These are phyloP conservation scores for Ochetophila trinervis DNA, from an alignment of 306 rosid genomes.

Conservation along the genomic window DNA sequence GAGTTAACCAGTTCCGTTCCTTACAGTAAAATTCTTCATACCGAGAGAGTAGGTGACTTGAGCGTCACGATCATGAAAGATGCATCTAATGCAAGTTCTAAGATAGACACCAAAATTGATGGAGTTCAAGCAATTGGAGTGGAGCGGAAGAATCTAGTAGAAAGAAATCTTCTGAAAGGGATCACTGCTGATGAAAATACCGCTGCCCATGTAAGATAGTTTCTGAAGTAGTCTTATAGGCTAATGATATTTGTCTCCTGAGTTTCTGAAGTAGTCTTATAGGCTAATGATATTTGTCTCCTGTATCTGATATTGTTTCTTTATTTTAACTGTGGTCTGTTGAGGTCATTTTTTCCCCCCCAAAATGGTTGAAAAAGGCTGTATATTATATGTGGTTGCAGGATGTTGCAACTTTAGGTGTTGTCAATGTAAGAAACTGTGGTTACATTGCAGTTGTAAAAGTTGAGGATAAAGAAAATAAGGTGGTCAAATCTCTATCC, in stretches of 20 bases:
- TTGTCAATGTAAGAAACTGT: constrained; percentile 75
- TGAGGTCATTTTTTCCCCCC: constrained; percentile 23
- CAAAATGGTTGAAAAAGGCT: constrained; percentile 20
- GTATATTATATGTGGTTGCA: constrained; percentile 38
- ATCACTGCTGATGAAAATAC: constrained; percentile 98
- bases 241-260: constrained; percentile 10
- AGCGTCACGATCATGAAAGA: constrained; percentile 65
- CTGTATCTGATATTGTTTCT: background rate
- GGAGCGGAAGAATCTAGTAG: constrained; percentile 52
- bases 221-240: constrained; percentile 24
- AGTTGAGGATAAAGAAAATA: constrained; percentile 54
- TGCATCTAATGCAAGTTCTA: constrained; percentile 71
- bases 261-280: constrained; percentile 23
- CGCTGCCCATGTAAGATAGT: constrained; percentile 82
- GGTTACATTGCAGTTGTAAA: constrained; percentile 77
- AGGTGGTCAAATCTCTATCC: constrained; percentile 41
- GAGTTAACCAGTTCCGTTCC: constrained; percentile 33
- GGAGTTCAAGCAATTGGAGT: constrained; percentile 74
- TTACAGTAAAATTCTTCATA: constrained; percentile 41
- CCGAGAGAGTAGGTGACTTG: constrained; percentile 74
- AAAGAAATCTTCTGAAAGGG: constrained; percentile 87
- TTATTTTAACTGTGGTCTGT: constrained; percentile 6
- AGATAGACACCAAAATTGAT: constrained; percentile 88
- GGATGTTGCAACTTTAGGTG: constrained; percentile 81
- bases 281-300: constrained; percentile 17